phyloP scores from a whole-genome alignment of 2,329 filamentous ascomycete genomes.

The Simplicillium aogashimaense region DNA sequence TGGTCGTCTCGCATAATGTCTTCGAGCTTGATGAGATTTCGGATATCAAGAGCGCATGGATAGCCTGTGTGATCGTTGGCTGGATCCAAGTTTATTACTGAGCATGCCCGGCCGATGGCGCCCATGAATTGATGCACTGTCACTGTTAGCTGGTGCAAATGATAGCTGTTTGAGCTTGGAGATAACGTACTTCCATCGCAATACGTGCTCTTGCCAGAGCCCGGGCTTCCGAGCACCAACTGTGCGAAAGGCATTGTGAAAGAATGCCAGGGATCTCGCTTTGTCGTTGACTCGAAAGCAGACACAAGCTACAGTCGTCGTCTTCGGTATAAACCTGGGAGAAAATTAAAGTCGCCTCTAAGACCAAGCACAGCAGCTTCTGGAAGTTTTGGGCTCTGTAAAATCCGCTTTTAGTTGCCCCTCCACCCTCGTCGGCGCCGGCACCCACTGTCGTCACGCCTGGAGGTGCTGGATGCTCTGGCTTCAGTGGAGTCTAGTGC shows the following conservation, averaged over 20 bases:
- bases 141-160: background rate
- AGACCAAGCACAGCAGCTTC: no score
- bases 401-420: no score
- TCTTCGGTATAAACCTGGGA: no score
- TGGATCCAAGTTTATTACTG: constrained; percentile 91
- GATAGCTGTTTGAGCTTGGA: background rate
- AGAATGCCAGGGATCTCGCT: constrained; percentile 3
- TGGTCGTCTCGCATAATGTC: constrained; percentile 90
- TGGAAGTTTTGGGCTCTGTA: no score
- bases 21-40: constrained; percentile 79
- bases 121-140: constrained; percentile 92
- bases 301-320: background rate
- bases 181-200: constrained; percentile 73
- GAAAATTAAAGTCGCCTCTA: no score
- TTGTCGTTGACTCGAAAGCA: no score
- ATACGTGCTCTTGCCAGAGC: constrained; percentile 93
- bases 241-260: constrained; percentile 54
- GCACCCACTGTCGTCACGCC: no score
- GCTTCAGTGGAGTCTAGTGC: no score
- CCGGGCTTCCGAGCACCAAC: constrained; percentile 87
- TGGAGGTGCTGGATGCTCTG: no score
- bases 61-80: constrained; percentile 92
- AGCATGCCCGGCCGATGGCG: constrained; percentile 89
- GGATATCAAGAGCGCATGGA: constrained; percentile 81
- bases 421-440: no score